These are phyloP conservation scores for Tylopilus sp. DNA, from an alignment of 1,284 basidiomycete genomes.

Conservation along the genomic window DNA sequence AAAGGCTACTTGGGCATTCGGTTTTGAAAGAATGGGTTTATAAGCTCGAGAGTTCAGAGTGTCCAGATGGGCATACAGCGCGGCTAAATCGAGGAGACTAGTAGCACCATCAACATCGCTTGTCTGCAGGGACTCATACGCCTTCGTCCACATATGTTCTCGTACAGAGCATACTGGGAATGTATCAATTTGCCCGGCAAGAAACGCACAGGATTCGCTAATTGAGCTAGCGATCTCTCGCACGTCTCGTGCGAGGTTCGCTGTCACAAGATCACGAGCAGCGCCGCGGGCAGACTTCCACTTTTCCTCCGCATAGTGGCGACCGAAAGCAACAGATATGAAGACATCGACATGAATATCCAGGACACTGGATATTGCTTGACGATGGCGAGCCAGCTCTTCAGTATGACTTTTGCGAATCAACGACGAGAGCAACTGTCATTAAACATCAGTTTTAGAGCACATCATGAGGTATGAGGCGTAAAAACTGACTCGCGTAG, in stretches of 20 bases:
- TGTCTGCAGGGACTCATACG: conserved; percentile 57
- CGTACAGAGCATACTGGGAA: conserved; percentile 41
- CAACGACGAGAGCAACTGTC: conserved; percentile 27
- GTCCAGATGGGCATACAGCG: conserved; percentile 65
- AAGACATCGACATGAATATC: conserved; percentile 59
- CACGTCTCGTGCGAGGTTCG: conserved; percentile 44
- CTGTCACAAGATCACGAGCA: conserved; percentile 46
- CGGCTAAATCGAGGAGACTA: conserved; percentile 53
- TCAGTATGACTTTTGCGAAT: conserved; percentile 35
- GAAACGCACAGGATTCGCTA: conserved; percentile 37
- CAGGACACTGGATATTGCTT: conserved; percentile 40
- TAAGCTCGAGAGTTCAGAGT: conserved; percentile 52
- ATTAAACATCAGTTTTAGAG: conserved; percentile 16
- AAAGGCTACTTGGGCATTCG: conserved; percentile 36
- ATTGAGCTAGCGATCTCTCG: conserved; percentile 41
- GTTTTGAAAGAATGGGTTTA: conserved; percentile 36
- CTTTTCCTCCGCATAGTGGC: conserved; percentile 38
- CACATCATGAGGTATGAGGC: background rate
- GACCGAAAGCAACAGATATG: conserved; percentile 58
- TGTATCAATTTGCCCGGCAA: conserved; percentile 31
- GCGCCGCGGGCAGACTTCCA: conserved; percentile 51
- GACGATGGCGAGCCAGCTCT: conserved; percentile 29
- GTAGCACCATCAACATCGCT: conserved; percentile 57
- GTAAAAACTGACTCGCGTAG: conserved; percentile 52
- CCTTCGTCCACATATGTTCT: conserved; percentile 63